A percentile compares a stretch with the other conserved stretches of the same genome.
Conservation (phyloP, 148 eudicot species). For the Chenopodium suecicum region DNA sequence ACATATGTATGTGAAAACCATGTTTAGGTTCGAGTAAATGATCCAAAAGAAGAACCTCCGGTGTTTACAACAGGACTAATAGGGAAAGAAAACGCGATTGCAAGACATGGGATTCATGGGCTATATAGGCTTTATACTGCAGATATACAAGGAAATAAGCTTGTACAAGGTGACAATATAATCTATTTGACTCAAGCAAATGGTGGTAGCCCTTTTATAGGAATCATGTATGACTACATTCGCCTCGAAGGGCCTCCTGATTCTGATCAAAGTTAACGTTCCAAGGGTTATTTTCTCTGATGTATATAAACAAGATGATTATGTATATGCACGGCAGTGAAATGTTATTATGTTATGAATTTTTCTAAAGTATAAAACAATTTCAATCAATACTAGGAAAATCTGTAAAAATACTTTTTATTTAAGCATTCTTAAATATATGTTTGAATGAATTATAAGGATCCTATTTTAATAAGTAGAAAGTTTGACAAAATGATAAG, state of each 20-base stretch:
- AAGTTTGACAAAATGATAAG: too few relatives aligned
- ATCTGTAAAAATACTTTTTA: too few relatives aligned
- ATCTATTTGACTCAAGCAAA: conserved; percentile 62
- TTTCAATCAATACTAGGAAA: too few relatives aligned
- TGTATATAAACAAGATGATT: not conserved
- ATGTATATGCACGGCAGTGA: not conserved
- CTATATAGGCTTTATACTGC: conserved; percentile 58
- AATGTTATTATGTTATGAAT: not conserved
- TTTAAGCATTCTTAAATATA: too few relatives aligned
- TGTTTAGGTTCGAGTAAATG: conserved; percentile 62
- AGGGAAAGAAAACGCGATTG: conserved; percentile 74
- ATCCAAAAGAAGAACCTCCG: conserved; percentile 45
- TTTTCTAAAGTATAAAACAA: not conserved
- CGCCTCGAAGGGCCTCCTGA: conserved; percentile 67
- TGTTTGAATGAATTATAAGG: too few relatives aligned
- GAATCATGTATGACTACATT: conserved; percentile 84
- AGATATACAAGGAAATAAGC: conserved; percentile 42
- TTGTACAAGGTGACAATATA: conserved; percentile 53
- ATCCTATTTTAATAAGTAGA: too few relatives aligned
- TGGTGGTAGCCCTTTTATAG: conserved; percentile 54
- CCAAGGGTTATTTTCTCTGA: not conserved
- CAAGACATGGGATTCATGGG: conserved; percentile 92
- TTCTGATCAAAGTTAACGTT: not conserved
- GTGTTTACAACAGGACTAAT: conserved; percentile 61
- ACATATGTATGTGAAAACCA: not conserved